Conservation (phyloP, 345 rosid species). For the Gynandropsis gynandra region DNA sequence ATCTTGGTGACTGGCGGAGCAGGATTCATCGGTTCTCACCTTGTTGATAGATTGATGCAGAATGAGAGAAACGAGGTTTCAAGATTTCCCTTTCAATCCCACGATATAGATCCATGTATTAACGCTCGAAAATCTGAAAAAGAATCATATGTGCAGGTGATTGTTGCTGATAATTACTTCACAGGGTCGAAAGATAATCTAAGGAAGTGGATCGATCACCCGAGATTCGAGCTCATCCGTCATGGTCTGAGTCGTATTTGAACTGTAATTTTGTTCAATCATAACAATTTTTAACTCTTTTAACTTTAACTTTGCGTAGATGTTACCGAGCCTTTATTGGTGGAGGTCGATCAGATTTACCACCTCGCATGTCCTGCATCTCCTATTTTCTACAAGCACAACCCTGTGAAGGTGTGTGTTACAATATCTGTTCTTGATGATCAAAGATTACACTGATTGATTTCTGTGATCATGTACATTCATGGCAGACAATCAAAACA, state of each 20-base stretch:
- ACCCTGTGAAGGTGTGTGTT: conserved; percentile 65
- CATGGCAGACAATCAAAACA: conserved; percentile 67
- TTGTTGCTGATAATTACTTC: conserved; percentile 84
- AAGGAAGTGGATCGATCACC: conserved; percentile 83
- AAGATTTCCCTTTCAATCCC: not conserved
- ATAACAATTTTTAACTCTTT: not conserved
- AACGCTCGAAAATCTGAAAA: not conserved
- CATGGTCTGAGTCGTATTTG: conserved; percentile 42
- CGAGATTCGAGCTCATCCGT: conserved; percentile 93
- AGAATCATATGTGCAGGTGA: conserved; percentile 38
- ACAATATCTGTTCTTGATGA: not conserved
- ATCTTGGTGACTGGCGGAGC: conserved; percentile 94
- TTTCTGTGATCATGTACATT: not conserved
- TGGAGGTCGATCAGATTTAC: conserved; percentile 90
- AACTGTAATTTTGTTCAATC: not conserved
- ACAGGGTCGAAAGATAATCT: conserved; percentile 91
- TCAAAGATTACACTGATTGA: not conserved
- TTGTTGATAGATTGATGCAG: conserved; percentile 83
- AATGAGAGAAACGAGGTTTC: conserved; percentile 83
- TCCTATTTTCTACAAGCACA: conserved; percentile 87
- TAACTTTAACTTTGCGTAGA: conserved; percentile 28
- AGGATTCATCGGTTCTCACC: conserved; percentile 90
- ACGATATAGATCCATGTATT: too few relatives aligned
- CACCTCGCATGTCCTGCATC: conserved; percentile 99
- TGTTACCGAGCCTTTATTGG: conserved; percentile 71